Percentiles rank a stretch among this genome's conserved stretches.
Conservation (phyloP, 441 rosid genomes). For the Cnidoscolus chayamansa region DNA sequence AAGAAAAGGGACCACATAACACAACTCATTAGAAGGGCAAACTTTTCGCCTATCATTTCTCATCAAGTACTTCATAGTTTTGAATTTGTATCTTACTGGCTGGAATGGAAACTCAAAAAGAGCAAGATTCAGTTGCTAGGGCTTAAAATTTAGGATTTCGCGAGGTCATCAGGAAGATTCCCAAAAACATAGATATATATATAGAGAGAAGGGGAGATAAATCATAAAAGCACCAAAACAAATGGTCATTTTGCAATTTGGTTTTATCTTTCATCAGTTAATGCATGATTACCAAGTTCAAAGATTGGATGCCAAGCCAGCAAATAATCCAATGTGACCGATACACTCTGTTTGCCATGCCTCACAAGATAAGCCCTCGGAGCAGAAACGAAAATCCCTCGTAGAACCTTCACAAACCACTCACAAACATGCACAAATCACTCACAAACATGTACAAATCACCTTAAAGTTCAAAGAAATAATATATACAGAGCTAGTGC, state of each 20-base stretch:
- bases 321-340: not conserved
- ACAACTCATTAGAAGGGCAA: not conserved
- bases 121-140: not conserved
- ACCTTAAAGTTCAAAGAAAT: too few relatives aligned
- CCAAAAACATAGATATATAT: too few relatives aligned
- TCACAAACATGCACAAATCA: not conserved
- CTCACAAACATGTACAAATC: too few relatives aligned
- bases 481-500: too few relatives aligned
- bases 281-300: not conserved
- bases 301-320: not conserved
- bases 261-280: not conserved
- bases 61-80: too few relatives aligned
- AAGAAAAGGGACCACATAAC: not conserved
- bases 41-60: too few relatives aligned
- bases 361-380: not conserved
- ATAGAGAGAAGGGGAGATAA: not conserved
- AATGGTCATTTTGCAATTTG: not conserved
- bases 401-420: not conserved
- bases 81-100: too few relatives aligned
- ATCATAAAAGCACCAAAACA: not conserved
- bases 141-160: not conserved
- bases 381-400: not conserved
- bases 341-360: not conserved
- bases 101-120: not conserved
- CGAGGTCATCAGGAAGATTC: not conserved